Base-by-base conservation (phyloP, 1,139 yeast species). In the Candida sp. region DNA sequence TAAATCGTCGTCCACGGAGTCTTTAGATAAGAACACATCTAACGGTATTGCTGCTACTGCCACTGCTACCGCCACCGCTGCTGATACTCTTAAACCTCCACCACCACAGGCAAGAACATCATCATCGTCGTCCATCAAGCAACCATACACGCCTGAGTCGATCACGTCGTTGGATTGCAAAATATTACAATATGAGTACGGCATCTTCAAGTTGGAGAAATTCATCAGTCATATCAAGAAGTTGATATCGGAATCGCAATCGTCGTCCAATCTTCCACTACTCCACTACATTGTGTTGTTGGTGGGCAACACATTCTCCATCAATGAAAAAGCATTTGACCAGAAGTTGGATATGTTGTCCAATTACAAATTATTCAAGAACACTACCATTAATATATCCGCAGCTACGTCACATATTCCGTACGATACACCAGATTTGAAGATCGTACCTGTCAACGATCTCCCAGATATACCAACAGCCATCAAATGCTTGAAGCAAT, bases 261-360 rank as follows among this genome's bases (percentile, higher is more conserved):
- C 39, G 7, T 42, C 38, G 26, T 27, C 54, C 23, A 39, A 35
- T 42, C 49, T 68, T 9, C 70, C 74, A 4, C 58, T 76, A 44
- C 59, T 76, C 34, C 78, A 76, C 50, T 76, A 74, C 57, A 61
- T 77, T 35, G 65, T 71, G 1, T 60, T 78, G 6, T 58, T 82
- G 27, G 57, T 73, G 1, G 84, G 86, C 0, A 72, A 72, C 30
- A 57, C 78, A 2, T 76, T 83, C 61, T 75, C 83, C 46, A 75
- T 83, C 44, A 79, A 77, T 55, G 87, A 83, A 38, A 60, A 58
- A n/a, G 70, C 73, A 3, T 71, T 82, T 51, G 71, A 65, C 52
- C 67, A 73, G 30, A 67, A 81, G 46, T 62, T 83, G n/a, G 79
- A 72, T 32, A 61, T 73, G 3, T 60, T 84, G 39, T 67, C 76